Conservation (phyloP, 1,284 basidiomycete genomes). For the Ganoderma sinense region DNA sequence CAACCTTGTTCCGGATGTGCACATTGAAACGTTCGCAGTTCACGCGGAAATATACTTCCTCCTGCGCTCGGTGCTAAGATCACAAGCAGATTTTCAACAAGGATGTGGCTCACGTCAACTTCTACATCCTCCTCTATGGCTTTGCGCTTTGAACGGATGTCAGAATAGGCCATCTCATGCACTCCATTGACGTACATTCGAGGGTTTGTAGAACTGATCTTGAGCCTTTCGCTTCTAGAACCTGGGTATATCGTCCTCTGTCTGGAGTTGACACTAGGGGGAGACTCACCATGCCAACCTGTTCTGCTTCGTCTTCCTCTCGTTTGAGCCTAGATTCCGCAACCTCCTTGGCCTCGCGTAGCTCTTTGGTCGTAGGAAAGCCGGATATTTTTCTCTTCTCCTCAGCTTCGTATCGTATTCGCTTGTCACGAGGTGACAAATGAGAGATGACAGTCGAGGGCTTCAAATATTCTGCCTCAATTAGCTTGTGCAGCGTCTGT, state of each 20-base stretch:
- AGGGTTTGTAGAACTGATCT: slow-evolving; percentile 53
- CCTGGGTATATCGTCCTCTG: slow-evolving; percentile 21
- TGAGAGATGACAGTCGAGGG: slow-evolving; percentile 78
- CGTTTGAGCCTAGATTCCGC: slow-evolving; percentile 67
- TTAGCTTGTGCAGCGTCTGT: slow-evolving; percentile 70
- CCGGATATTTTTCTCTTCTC: slow-evolving; percentile 76
- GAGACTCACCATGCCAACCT: slow-evolving; percentile 69
- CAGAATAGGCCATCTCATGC: slow-evolving; percentile 4
- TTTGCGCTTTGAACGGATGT: slow-evolving; percentile 56
- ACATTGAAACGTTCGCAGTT: slow-evolving; percentile 92
- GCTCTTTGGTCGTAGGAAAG: slow-evolving; percentile 79
- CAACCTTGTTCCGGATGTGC: slow-evolving; percentile 87
- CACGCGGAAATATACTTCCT: slow-evolving; percentile 80
- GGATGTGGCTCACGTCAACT: slow-evolving; percentile 64
- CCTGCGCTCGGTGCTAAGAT: slow-evolving; percentile 49
- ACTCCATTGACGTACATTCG: slow-evolving; percentile 53
- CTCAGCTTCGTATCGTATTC: slow-evolving; percentile 76
- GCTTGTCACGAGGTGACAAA: slow-evolving; percentile 76
- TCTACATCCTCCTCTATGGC: slow-evolving; percentile 57
- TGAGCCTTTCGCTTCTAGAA: slow-evolving; percentile 68
- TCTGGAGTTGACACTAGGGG: slow-evolving; percentile 7
- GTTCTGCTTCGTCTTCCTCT: slow-evolving; percentile 77
- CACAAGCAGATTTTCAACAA: neutral
- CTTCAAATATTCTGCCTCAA: slow-evolving; percentile 71
- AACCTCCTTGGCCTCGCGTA: slow-evolving; percentile 71